phyloP scores from a whole-genome alignment of 106 monocot species.

The Allium fistulosum region DNA sequence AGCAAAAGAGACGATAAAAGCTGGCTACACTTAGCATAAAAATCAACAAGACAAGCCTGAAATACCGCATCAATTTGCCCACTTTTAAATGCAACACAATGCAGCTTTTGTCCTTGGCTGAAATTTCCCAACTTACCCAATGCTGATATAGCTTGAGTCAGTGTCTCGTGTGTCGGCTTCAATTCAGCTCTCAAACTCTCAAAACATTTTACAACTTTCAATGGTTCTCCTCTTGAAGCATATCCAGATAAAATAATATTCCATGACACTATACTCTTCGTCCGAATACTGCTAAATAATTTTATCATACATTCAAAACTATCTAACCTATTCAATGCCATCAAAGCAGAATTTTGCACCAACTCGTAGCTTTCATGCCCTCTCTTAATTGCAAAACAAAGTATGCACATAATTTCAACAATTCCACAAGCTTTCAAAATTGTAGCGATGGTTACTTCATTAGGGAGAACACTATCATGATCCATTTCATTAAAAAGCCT shows the following conservation, averaged over 20 bases:
- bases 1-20: conserved; percentile 16
- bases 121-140: conserved; percentile 17
- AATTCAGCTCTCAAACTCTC: conserved; percentile 24
- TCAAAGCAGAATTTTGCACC: conserved; percentile 46
- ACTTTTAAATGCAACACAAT: conserved; percentile 35
- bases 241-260: conserved; percentile 48
- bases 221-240: conserved; percentile 17
- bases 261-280: conserved; percentile 41
- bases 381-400: conserved; percentile 35
- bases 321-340: conserved; percentile 17
- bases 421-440: conserved; percentile 24
- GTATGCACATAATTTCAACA: conserved; percentile 15
- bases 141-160: conserved; percentile 37
- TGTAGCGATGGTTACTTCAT: conserved; percentile 24
- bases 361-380: conserved; percentile 28
- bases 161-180: conserved; percentile 26
- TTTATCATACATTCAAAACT: conserved; percentile 15
- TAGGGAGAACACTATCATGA: conserved; percentile 19
- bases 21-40: conserved; percentile 50
- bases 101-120: conserved; percentile 30
- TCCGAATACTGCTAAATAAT: conserved; percentile 20
- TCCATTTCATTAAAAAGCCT: conserved; percentile 24
- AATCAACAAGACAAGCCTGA: conserved; percentile 28
- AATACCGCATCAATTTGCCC: conserved; percentile 29
- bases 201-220: conserved; percentile 20